phyloP scores from a whole-genome alignment of 2,329 filamentous ascomycete species.

The Epichloe brachyelytri region DNA sequence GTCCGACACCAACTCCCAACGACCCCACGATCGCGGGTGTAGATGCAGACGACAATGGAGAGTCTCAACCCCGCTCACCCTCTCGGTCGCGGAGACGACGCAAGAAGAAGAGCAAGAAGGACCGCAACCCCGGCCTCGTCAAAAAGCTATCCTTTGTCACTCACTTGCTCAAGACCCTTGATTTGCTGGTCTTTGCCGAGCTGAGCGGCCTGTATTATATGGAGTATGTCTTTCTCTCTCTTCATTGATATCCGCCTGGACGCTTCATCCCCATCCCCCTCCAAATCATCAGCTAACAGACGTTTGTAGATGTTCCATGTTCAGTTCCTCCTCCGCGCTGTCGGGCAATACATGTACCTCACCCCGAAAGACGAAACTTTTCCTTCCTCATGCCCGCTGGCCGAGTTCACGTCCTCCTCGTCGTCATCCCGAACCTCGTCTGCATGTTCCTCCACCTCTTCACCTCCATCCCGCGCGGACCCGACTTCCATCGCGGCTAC shows the following conservation, averaged over 20 bases:
- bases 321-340: conserved; percentile 45
- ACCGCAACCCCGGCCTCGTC: conserved; percentile 28
- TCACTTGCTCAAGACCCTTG: conserved; percentile 46
- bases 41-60: conserved; percentile 5
- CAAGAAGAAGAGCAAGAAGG: conserved; percentile 24
- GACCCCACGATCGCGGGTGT: neutral
- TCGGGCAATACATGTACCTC: conserved; percentile 50
- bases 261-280: neutral
- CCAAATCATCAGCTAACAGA: neutral
- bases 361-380: conserved; percentile 48
- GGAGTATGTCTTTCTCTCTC: conserved; percentile 38
- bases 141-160: conserved; percentile 50
- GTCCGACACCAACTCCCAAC: conserved; percentile 5
- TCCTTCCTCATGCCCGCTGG: conserved; percentile 40
- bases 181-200: conserved; percentile 51
- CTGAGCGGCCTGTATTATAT: conserved; percentile 56
- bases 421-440: conserved; percentile 44
- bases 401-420: conserved; percentile 42
- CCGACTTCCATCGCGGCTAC: conserved; percentile 50
- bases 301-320: conserved; percentile 45
- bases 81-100: conserved; percentile 20
- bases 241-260: neutral
- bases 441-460: conserved; percentile 49
- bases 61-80: conserved; percentile 11
- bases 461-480: conserved; percentile 39